A percentile compares a stretch with the other conserved stretches of the same genome.
These are phyloP conservation scores for Cardamine chenopodiifolia DNA, from an alignment of 345 rosid species.

Conservation along the genomic window DNA sequence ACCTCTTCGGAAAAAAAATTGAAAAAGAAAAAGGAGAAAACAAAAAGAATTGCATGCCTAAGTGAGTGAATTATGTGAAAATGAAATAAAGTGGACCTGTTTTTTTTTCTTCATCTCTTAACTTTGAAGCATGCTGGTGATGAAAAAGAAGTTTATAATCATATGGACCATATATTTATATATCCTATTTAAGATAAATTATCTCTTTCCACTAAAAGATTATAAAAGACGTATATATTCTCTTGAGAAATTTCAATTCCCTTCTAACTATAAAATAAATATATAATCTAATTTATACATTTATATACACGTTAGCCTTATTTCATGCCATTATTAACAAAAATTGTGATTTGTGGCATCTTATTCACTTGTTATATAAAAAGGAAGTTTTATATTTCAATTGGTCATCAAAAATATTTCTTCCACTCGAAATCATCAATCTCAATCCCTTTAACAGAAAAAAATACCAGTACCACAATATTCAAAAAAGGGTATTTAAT, in stretches of 20 bases:
- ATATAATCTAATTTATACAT: neutral
- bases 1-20: neutral
- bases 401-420: neutral
- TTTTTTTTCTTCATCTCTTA: constrained; percentile 40
- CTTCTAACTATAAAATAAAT: neutral
- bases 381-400: neutral
- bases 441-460: neutral
- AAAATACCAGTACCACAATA: neutral
- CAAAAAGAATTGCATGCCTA: constrained; percentile 48
- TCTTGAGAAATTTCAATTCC: neutral
- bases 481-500: too few species aligned
- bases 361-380: neutral
- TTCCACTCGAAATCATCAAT: neutral
- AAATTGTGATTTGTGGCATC: neutral
- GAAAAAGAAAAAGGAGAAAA: constrained; percentile 29
- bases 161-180: constrained; percentile 35
- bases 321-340: too few species aligned
- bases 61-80: constrained; percentile 44
- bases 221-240: constrained; percentile 11
- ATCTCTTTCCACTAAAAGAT: constrained; percentile 13
- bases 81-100: constrained; percentile 43
- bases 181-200: constrained; percentile 14
- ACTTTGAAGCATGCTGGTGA: constrained; percentile 48
- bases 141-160: constrained; percentile 37
- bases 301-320: neutral